Percentiles rank a stretch among this genome's conserved stretches.
These are phyloP conservation scores for Taiozyma sp. DNA, from an alignment of 1,139 yeast genomes.

Conservation along the genomic window DNA sequence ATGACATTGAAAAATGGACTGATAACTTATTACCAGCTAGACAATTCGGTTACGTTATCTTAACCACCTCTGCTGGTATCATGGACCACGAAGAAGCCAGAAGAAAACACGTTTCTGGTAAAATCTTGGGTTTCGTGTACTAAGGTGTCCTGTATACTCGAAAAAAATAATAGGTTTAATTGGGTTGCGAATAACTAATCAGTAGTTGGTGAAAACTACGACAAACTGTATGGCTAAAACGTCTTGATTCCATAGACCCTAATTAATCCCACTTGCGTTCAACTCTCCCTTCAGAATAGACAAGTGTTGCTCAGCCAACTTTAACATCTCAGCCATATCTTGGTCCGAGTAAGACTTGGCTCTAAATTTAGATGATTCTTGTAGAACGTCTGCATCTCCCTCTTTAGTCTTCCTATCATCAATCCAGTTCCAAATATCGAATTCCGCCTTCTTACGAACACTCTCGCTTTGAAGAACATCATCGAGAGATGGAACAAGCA, in stretches of 20 bases:
- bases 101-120: conserved; percentile 99
- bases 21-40: conserved; percentile 97
- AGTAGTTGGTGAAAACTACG: no score
- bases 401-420: conserved; percentile 42
- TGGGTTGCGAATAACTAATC: background rate
- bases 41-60: conserved; percentile 96
- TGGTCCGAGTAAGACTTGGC: conserved; percentile 30
- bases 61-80: conserved; percentile 99
- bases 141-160: conserved; percentile 30
- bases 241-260: background rate
- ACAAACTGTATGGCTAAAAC: background rate
- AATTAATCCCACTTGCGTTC: background rate
- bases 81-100: conserved; percentile 99
- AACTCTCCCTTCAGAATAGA: conserved; percentile 30
- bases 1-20: conserved; percentile 96
- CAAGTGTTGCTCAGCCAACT: conserved; percentile 48
- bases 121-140: conserved; percentile 94
- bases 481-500: conserved; percentile 43
- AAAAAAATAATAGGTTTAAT: background rate
- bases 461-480: conserved; percentile 34
- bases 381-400: background rate
- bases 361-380: background rate
- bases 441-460: conserved; percentile 47
- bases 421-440: conserved; percentile 80
- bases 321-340: conserved; percentile 50